Base-by-base conservation (phyloP, 257 asterid genomes). In the Agastache rugosa region DNA sequence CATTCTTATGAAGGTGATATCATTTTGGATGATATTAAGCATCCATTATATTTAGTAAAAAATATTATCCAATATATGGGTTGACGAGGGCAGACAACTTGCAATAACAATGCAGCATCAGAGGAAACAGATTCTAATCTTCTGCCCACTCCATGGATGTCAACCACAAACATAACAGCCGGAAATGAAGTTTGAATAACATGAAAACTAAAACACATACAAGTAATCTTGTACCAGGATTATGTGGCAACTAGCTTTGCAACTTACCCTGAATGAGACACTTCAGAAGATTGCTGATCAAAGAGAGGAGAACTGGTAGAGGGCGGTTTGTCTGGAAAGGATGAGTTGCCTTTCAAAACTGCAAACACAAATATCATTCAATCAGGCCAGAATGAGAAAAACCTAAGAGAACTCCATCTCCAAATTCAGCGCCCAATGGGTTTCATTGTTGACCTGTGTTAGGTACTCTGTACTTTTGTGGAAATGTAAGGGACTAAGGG, bases 291-390 rank as follows among this genome's bases (percentile, higher is more conserved):
- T 71, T 83, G 97, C 80, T 84, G 93, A 74, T 94, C 97, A 62
- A 78, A 83, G 70, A 68, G 67, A 73, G 93, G 87, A 54, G 92
- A 83, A 81, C 86, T 71, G 70, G 96, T 79, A 66, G 96, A 80
- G 15, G 91, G 89, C 44, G 83, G 74, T 83, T 95, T 95, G 60
- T 95, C 99, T 0, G 96, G 96, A 68, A 91, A 79, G 71, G 91
- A 92, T 68, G 99, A 83, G 84, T 71, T 85, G 78, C 98, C 97
- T 86, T 92, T 95, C 80, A 92, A 80, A 75, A 95, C 97, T 95
- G 97, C 87, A 90, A 67, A 42, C 68, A 79, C 50, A 72, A 59
- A 65, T 41, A 67, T 71, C 35, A 64, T 37, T 59, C 25, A 67
- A 69, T 27, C 17, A 35, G 51, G 7, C 15, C 45, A 17, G 6